Evolutionary conservation across 208 protist species (phyloP).

Genomic region (Lotmaria passim): DNA sequence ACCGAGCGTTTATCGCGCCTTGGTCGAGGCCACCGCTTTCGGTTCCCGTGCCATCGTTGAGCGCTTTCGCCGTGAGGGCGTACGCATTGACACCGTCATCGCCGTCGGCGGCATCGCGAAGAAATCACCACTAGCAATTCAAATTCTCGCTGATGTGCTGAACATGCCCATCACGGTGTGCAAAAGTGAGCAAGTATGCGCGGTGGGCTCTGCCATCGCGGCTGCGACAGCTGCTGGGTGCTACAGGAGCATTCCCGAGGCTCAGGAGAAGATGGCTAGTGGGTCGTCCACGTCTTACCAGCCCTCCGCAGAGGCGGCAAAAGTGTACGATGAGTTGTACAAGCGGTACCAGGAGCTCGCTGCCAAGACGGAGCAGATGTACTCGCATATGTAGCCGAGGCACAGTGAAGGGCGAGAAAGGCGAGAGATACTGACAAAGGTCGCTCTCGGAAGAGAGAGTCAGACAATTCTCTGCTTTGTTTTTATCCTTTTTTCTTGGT

Average conservation of each 20-base stretch:
- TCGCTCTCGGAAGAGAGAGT: background rate
- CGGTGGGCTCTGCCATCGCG: constrained; percentile 54
- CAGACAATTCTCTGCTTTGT: too few species aligned
- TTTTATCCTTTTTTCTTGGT: background rate
- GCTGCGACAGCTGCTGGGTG: constrained; percentile 57
- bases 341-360: constrained; percentile 42
- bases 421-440: background rate
- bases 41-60: constrained; percentile 64
- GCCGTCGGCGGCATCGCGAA: constrained; percentile 63
- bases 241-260: constrained; percentile 45
- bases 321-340: constrained; percentile 48
- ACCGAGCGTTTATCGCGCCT: constrained; percentile 42
- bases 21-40: constrained; percentile 61
- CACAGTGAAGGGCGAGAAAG: background rate
- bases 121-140: constrained; percentile 54
- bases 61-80: constrained; percentile 49
- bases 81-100: constrained; percentile 66
- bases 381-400: constrained; percentile 47
- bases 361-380: constrained; percentile 38
- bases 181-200: constrained; percentile 53
- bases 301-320: constrained; percentile 22
- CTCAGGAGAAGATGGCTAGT: constrained; percentile 52
- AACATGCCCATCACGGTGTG: constrained; percentile 65
- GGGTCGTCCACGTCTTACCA: constrained; percentile 40
- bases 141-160: constrained; percentile 54